Percentiles rank a stretch among this genome's conserved stretches.
Conservation (phyloP, 2,329 filamentous ascomycete genomes). For the Fusarium sp. region DNA sequence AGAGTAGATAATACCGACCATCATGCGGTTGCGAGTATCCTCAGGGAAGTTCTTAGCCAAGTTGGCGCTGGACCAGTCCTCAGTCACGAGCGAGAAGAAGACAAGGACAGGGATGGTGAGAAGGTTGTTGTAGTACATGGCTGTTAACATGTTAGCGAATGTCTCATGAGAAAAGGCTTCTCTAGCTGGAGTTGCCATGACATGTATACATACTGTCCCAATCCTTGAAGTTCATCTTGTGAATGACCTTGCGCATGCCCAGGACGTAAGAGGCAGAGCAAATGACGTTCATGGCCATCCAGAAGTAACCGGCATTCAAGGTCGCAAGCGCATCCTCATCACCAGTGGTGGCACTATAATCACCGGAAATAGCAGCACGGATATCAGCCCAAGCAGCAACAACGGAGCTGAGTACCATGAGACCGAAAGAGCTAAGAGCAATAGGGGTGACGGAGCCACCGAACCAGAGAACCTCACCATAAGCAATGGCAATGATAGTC, state of each 20-base stretch:
- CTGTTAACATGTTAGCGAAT: conserved; percentile 61
- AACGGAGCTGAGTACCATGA: conserved; percentile 96
- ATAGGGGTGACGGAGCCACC: conserved; percentile 89
- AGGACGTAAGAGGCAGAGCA: conserved; percentile 91
- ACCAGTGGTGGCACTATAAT: conserved; percentile 52
- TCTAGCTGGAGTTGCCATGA: not conserved
- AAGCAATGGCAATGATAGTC: conserved; percentile 98
- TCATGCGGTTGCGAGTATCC: conserved; percentile 79
- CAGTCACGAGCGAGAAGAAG: conserved; percentile 80
- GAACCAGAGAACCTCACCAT: conserved; percentile 98
- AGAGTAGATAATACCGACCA: conserved; percentile 92
- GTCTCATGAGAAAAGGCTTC: not conserved
- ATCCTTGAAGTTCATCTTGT: conserved; percentile 99
- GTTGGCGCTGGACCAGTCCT: conserved; percentile 93
- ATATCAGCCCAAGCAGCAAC: conserved; percentile 98
- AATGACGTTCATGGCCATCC: conserved; percentile 98
- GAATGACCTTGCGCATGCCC: conserved; percentile 97
- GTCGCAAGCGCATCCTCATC: conserved; percentile 80
- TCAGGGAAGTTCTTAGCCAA: conserved; percentile 87
- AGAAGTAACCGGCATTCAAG: conserved; percentile 92
- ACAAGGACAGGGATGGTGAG: conserved; percentile 94
- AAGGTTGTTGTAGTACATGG: conserved; percentile 99
- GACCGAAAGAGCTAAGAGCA: conserved; percentile 89
- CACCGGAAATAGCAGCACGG: conserved; percentile 79
- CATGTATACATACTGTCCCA: conserved; percentile 85